Evolutionary conservation across 495 filamentous ascomycete species (phyloP), one percentile per base, ranked within the genome.

Genomic region (Alectoria sarmentosa): DNA sequence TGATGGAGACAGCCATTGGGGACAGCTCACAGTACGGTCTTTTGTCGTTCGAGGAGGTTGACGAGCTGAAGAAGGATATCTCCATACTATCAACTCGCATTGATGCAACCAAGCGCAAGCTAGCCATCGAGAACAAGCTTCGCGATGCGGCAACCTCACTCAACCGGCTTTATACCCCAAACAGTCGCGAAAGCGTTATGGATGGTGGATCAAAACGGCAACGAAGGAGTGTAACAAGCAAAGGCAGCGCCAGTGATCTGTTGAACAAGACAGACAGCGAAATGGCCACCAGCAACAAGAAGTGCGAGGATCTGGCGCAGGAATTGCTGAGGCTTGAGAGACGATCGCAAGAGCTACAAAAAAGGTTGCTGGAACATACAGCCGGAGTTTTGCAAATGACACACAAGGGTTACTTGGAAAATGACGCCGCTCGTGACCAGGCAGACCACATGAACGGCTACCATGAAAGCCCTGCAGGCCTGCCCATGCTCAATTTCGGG

Each of bases 51-150:
- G 92, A 95, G 70, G 92, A 96, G 72, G 86, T 96, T 28, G 94
- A 98, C 61, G 82, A 83, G 10, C 76, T 98, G 69, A 98, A 98
- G 79, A 95, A 90, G 72, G 90, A 96, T 75, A 80, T 86, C 58
- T 79, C 83, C 48, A 75, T 84, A 17, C 75, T 98, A 36, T 80
- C 81, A 36, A 83, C 81, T 68, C 87, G 90, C n/a, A 86, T 94
- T 69, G 90, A 91, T 62, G 84, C 87, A 55, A 84, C 90, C 15
- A 85, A 86, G 70, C 82, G 89, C 42, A 96, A 90, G 75, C 80
- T 98, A 44, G 84, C 86, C n/a, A 85, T 97, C 56, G 94, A 98
- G 71, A 90, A 85, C 30, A 98, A 97, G 76, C 87, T 96, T 64
- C 87, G 91, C 65, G 93, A 97, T 81, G 95, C 94, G 1, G 92